Base-by-base conservation (phyloP, 1,284 basidiomycete species). In the Pseudozyma pruni region DNA sequence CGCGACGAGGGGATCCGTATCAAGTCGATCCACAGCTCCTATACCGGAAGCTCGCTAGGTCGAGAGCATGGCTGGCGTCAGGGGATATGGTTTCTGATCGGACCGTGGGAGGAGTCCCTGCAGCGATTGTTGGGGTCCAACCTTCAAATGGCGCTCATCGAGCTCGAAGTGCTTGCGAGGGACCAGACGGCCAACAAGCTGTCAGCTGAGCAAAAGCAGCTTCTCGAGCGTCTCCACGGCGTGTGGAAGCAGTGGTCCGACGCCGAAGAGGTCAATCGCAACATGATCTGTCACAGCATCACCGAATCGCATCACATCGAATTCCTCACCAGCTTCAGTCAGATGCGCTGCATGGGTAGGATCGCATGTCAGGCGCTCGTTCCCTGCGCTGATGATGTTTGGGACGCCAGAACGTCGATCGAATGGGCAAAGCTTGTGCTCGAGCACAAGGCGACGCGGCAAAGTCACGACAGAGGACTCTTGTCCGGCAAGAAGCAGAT, bases 181-280 rank as follows among this genome's bases (percentile, higher is more conserved):
- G 66, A 69, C 34, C 54, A 62, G 32, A 50, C 34, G 4, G 38
- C 66, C 22, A 33, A 55, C 47, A 55, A 59, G 52, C 44, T 69
- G 2, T 69, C 66, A 11, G 37, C 55, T 3, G 50, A 69, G 25
- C 66, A 69, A 27, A 64, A 54, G 46, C 39, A 32, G 1, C 20
- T 64, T 37, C 41, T 66, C n/a, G 61, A 64, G 11, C 48, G 48
- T 19, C 38, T 71, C 22, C 51, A 71, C 10, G 61, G 53, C 20
- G 52, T 58, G 1, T 71, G 67, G 67, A 64, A 61, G 55, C 61
- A 64, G 53, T 71, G 67, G 67, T 60, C 53, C 6, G 67, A 71
- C 22, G 67, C 67, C 2, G 67, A 71, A 53, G 67, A 71, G 55
- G 50, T 60, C 16, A 71, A 64, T 25, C 67, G 67, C 38, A 52